These are phyloP conservation scores for Trichophyton schoenleinii DNA, from an alignment of 2,329 filamentous ascomycete genomes.

Conservation along the genomic window DNA sequence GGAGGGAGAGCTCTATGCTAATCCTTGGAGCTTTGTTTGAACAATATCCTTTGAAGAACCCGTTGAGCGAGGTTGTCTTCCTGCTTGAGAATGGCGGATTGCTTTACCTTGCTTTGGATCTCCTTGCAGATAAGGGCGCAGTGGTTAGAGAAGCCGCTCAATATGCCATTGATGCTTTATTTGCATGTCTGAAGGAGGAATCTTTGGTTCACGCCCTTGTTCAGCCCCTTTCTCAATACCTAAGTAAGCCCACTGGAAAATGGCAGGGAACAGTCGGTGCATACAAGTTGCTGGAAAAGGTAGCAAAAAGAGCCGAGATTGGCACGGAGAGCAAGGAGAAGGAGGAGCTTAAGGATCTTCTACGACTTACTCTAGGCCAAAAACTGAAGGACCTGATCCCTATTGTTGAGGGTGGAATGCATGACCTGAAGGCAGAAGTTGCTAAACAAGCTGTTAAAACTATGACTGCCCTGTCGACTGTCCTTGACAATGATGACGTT, in stretches of 20 bases:
- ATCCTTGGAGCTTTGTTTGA: slow-evolving; percentile 89
- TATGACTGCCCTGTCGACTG: slow-evolving; percentile 78
- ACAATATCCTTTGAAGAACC: slow-evolving; percentile 65
- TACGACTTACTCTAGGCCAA: slow-evolving; percentile 81
- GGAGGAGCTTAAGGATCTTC: slow-evolving; percentile 73
- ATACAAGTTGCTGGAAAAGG: slow-evolving; percentile 71
- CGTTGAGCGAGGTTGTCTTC: slow-evolving; percentile 67
- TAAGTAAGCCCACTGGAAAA: slow-evolving; percentile 75
- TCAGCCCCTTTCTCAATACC: slow-evolving; percentile 60
- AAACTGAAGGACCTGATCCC: slow-evolving; percentile 32
- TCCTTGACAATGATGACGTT: slow-evolving; percentile 95
- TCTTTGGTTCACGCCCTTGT: slow-evolving; percentile 71
- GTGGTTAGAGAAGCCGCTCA: slow-evolving; percentile 84
- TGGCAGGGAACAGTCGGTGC: slow-evolving; percentile 94
- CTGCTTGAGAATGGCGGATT: slow-evolving; percentile 68
- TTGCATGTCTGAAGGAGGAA: slow-evolving; percentile 66
- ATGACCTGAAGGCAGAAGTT: slow-evolving; percentile 80
- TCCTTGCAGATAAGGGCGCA: slow-evolving; percentile 75
- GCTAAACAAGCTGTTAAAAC: slow-evolving; percentile 79
- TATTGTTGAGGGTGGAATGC: slow-evolving; percentile 55
- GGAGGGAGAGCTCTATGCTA: slow-evolving; percentile 86
- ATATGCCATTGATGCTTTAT: slow-evolving; percentile 85
- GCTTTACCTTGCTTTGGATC: slow-evolving; percentile 63
- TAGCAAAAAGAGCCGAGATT: slow-evolving; percentile 90
- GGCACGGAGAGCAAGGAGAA: slow-evolving; percentile 72